These are phyloP conservation scores for Leccinum rimulosum DNA, from an alignment of 768 basidiomycete species.

Conservation along the genomic window DNA sequence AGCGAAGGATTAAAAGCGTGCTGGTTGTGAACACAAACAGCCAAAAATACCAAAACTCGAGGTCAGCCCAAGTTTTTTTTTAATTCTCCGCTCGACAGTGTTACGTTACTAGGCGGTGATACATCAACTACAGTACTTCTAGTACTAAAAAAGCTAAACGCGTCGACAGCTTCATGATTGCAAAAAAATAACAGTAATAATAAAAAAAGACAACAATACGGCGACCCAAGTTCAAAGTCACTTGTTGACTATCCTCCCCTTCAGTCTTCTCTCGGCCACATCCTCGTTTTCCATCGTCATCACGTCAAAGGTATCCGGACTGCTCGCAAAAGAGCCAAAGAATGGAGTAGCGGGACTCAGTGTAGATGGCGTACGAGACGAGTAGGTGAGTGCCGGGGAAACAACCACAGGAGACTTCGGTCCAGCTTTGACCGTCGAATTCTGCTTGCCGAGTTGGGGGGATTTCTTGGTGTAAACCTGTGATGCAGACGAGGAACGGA, in stretches of 20 bases:
- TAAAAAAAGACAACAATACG: neutral
- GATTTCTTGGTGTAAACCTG: conserved; percentile 13
- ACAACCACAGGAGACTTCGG: conserved; percentile 52
- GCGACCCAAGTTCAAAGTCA: neutral
- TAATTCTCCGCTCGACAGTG: conserved; percentile 24
- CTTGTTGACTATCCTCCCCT: conserved; percentile 16
- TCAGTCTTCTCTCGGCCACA: conserved; percentile 23
- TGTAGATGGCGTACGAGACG: conserved; percentile 61
- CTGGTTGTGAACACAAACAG: conserved; percentile 7
- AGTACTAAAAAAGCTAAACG: conserved; percentile 3
- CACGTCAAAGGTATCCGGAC: conserved; percentile 32
- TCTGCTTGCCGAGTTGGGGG: conserved; percentile 13
- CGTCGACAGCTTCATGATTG: conserved; percentile 3
- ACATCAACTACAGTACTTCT: neutral
- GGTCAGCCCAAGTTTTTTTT: neutral
- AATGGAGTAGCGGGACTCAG: conserved; percentile 73
- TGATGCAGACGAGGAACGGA: conserved; percentile 10
- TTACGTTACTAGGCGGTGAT: neutral
- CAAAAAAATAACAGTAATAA: conserved; percentile 11
- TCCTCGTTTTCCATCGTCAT: conserved; percentile 24
- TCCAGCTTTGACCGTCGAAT: conserved; percentile 27
- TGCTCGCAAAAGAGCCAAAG: conserved; percentile 52
- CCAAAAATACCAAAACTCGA: conserved; percentile 8
- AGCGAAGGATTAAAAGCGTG: conserved; percentile 18
- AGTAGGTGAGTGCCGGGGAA: conserved; percentile 68